These are phyloP conservation scores for Leishmania braziliensis DNA, from an alignment of 208 protist species.

Conservation along the genomic window DNA sequence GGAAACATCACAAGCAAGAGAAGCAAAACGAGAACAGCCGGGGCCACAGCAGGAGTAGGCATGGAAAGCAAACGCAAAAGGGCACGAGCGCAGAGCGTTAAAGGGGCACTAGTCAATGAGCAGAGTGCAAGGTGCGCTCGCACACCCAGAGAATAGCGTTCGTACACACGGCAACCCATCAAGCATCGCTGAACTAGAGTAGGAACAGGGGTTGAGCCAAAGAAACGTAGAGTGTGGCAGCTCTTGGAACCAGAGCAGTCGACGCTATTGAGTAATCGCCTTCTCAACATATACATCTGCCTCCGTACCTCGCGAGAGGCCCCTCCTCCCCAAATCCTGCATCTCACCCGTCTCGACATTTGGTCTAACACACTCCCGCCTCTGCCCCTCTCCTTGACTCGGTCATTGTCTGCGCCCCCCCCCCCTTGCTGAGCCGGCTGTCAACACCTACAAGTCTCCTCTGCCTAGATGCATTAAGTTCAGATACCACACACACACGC, in stretches of 20 bases:
- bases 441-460: neutral
- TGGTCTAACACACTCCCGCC: neutral
- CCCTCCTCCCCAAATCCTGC: neutral
- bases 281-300: neutral
- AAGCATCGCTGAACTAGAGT: neutral
- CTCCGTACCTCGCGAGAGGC: neutral
- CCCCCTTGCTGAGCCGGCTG: neutral
- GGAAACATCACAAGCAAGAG: neutral
- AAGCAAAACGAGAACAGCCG: neutral
- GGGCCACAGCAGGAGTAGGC: neutral
- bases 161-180: neutral
- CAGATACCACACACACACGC: neutral
- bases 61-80: neutral
- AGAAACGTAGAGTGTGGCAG: neutral
- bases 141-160: neutral
- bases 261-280: neutral
- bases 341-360: neutral
- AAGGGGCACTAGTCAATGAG: neutral
- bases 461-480: neutral
- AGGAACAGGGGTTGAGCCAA: slow-evolving; percentile 10
- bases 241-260: neutral
- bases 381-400: neutral
- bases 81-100: neutral
- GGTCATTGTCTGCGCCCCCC: neutral
- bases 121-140: neutral